phyloP scores from a whole-genome alignment of 257 asterid species.

The Hygrophila difformis region DNA sequence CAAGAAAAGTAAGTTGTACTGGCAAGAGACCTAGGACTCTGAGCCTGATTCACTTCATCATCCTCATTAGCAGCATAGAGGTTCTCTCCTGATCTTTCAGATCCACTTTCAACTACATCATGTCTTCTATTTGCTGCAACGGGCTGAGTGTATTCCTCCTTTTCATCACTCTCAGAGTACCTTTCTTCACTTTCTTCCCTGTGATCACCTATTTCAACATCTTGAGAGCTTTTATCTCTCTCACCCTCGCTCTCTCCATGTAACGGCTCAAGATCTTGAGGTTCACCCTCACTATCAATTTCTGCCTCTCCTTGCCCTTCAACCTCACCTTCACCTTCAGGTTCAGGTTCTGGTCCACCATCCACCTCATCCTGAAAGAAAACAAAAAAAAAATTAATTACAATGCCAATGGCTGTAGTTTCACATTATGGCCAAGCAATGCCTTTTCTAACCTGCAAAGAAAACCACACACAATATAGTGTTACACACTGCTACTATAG shows the following conservation, averaged over 20 bases:
- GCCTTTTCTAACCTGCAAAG: neutral
- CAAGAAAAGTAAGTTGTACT: constrained; percentile 5
- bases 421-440: constrained; percentile 6
- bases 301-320: constrained; percentile 70
- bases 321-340: constrained; percentile 51
- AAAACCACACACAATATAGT: too few species aligned
- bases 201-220: constrained; percentile 64
- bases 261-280: constrained; percentile 44
- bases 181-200: constrained; percentile 77
- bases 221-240: constrained; percentile 76
- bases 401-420: constrained; percentile 1
- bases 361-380: constrained; percentile 60
- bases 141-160: constrained; percentile 57
- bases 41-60: constrained; percentile 70
- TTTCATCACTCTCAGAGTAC: constrained; percentile 73
- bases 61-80: constrained; percentile 63
- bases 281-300: constrained; percentile 70
- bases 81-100: constrained; percentile 85
- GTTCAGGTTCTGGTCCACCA: constrained; percentile 56
- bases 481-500: too few species aligned
- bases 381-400: constrained; percentile 1
- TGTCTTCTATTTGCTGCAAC: constrained; percentile 72
- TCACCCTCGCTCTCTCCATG: constrained; percentile 81
- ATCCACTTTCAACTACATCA: constrained; percentile 57
- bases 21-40: constrained; percentile 51